Base-by-base conservation (phyloP, 2,329 filamentous ascomycete genomes). In the Colletotrichum sp. region DNA sequence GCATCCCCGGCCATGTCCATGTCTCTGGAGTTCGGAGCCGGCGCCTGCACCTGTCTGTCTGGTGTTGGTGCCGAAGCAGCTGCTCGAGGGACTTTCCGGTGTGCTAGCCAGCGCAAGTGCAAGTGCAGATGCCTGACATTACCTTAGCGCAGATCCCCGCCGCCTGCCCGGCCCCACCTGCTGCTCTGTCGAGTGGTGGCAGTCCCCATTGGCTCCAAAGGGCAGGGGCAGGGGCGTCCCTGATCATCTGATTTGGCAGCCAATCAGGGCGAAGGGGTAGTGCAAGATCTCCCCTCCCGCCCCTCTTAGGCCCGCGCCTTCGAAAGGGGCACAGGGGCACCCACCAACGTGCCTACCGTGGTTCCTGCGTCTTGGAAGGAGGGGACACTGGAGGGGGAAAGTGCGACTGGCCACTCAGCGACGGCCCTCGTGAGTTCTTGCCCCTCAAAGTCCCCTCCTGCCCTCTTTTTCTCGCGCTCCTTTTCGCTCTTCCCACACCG, bases 141-240 rank as follows among this genome's bases (percentile, higher is more conserved):
- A 60, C 64, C 63, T 76, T 73, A 76, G 70, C 70, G 70, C 70
- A 76, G 73, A 76, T 76, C 70, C 73, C 73, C 60, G 70, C 73
- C 64, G 70, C 64, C 57, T 44, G 15, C 24, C 10, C 39, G 55
- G 64, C 70, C 64, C 73, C 70, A 71, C 39, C 16, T 71, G 36
- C 60, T 71, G 18, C 36, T 57, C 68, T 71, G 68, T 28, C 59
- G 59, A 39, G 18, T 57, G 59, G 68, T 65, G 39, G 55, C 68
- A 39, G 68, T 13, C 10, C n/a, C 21, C 57, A 73, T 68, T 73
- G 70, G 64, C 34, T 28, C 32, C 60, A 21, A n/a, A 34, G 18
- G 9, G 5, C 34, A 73, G 62, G 64, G 36, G 18, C 30, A 49
- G 32, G 55, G 39, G 26, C 3, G 7, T 52, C 32, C 21, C 24